Evolutionary conservation across 768 basidiomycete genomes (phyloP).

Genomic region (Suillus tomentosus): DNA sequence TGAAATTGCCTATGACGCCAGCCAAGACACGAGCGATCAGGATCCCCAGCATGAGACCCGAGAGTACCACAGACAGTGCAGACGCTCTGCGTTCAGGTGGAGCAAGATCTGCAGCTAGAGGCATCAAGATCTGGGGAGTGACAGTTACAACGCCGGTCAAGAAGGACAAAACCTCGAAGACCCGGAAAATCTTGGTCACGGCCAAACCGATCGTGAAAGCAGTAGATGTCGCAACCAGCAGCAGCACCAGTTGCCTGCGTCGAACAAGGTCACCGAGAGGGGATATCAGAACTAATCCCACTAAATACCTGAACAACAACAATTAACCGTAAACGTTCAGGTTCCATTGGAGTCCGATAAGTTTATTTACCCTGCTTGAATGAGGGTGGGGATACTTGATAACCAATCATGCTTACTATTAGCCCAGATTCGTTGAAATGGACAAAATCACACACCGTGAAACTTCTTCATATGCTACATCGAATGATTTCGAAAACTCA

Average conservation of each 20-base stretch:
- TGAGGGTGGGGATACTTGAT: slow-evolving; percentile 59
- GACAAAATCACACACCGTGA: slow-evolving; percentile 26
- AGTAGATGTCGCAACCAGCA: slow-evolving; percentile 53
- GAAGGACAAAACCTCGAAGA: slow-evolving; percentile 70
- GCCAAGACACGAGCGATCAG: slow-evolving; percentile 75
- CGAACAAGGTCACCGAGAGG: slow-evolving; percentile 85
- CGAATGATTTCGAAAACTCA: slow-evolving; percentile 41
- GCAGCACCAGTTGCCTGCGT: slow-evolving; percentile 67
- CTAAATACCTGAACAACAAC: slow-evolving; percentile 55
- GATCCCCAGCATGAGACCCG: slow-evolving; percentile 70
- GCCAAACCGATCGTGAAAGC: slow-evolving; percentile 72
- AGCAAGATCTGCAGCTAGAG: slow-evolving; percentile 81
- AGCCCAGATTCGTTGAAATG: neutral
- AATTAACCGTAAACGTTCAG: slow-evolving; percentile 3
- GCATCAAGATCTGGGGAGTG: slow-evolving; percentile 73
- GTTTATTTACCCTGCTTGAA: slow-evolving; percentile 61
- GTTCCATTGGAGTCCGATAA: neutral
- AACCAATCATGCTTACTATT: slow-evolving; percentile 16
- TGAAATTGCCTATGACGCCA: slow-evolving; percentile 73
- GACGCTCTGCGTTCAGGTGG: slow-evolving; percentile 70
- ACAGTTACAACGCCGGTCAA: slow-evolving; percentile 73
- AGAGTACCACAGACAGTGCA: slow-evolving; percentile 74
- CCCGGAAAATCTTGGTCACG: slow-evolving; percentile 55
- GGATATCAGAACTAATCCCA: slow-evolving; percentile 71
- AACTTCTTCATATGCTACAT: slow-evolving; percentile 38